Evolutionary conservation across 2,329 filamentous ascomycete genomes (phyloP), one percentile per base, ranked within the genome.

Genomic region (Fulvia fulva): DNA sequence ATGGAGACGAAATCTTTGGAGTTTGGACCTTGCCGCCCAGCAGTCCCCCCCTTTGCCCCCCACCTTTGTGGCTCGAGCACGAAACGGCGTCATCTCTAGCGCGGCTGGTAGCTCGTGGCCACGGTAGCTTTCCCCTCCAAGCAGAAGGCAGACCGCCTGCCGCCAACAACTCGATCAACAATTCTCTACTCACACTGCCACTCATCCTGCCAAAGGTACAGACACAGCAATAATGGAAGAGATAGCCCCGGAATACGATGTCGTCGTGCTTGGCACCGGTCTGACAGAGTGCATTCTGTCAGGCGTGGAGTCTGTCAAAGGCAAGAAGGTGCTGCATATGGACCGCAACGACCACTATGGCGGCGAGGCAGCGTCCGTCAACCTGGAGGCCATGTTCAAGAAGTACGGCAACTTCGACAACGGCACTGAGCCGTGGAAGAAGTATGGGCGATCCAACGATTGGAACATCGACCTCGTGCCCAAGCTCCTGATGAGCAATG

Each of bases 401-500:
- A 95, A 92, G 77, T 95, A 96, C 76, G 90, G 90, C 75, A 94
- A 94, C 81, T 90, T 86, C 74, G 75, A 79, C 60, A 75, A 83
- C 62, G 90, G 89, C 68, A 87, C 91, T 73, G 90, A 97, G 81
- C 92, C 93, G 66, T 97, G 94, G 94, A 93, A 95, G 82, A 92
- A 96, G 78, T 97, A 97, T 76, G 93, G 93, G 70, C 89, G 94
- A 60, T 82, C 87, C 74, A 97, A 97, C 79, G 93, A 97, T 83
- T 99, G 94, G 94, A 97, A 97, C 82, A 95, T 99, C 77, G 95
- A 99, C 75, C 84, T 99, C 62, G 92, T 99, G 51, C 93, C 94
- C 67, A 99, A 99, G 83, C 87, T 99, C 71, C 85, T 99, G 76
- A 97, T 99, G 92, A 91, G 93, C 60, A 96, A 95, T 64, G 94